A percentile compares a stretch with the other conserved stretches of the same genome.
phyloP scores from a whole-genome alignment of 495 filamentous ascomycete species.

The Daldinia concentrica region DNA sequence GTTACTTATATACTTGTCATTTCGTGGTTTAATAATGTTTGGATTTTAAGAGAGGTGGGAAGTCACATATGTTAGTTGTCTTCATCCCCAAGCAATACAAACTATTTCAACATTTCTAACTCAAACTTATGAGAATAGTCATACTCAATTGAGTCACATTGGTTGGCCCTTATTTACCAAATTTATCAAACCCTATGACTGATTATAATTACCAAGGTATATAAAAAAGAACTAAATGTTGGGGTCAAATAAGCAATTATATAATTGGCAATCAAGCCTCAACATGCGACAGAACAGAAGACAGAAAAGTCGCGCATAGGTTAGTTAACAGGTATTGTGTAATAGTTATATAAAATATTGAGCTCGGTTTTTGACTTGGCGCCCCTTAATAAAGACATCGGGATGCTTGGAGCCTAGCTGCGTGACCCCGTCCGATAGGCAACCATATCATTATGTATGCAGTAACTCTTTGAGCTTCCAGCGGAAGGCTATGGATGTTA shows the following conservation, averaged over 20 bases:
- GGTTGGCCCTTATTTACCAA: not conserved
- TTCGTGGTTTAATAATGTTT: too few relatives aligned
- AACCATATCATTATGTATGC: not conserved
- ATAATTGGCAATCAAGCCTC: not conserved
- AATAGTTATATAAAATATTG: too few relatives aligned
- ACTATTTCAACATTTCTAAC: not conserved
- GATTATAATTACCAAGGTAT: too few relatives aligned
- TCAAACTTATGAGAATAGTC: not conserved
- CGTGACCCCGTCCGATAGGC: not conserved
- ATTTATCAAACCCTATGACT: not conserved
- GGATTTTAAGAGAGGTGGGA: too few relatives aligned
- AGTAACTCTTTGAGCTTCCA: not conserved
- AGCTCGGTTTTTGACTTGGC: too few relatives aligned
- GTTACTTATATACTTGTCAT: not conserved
- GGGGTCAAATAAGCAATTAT: not conserved
- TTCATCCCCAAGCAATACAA: too few relatives aligned
- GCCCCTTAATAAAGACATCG: too few relatives aligned
- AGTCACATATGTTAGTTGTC: too few relatives aligned
- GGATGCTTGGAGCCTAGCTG: not conserved
- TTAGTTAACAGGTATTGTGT: too few relatives aligned
- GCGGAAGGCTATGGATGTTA: conserved; percentile 22
- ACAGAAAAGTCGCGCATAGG: not conserved
- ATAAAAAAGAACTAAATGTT: not conserved
- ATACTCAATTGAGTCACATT: not conserved
- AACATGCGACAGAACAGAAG: too few relatives aligned